These are phyloP conservation scores for Endogone sp. DNA, from an alignment of 192 early-diverging fungal genomes.

Conservation along the genomic window DNA sequence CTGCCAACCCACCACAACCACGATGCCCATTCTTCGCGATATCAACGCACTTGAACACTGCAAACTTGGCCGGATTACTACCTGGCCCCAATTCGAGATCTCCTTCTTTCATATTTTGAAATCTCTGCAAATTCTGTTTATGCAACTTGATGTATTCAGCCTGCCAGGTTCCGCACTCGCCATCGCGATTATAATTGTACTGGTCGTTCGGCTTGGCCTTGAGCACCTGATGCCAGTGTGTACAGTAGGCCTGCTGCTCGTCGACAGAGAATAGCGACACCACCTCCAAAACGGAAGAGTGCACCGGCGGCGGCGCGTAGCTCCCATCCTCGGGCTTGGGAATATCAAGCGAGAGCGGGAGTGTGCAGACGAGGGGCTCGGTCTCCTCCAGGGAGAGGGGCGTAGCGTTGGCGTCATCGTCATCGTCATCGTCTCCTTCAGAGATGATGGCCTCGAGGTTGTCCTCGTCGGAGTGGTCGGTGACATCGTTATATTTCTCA, in stretches of 20 bases:
- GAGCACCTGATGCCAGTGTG: conserved; percentile 10
- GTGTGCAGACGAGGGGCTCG: conserved; percentile 4
- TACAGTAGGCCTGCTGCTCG: conserved; percentile 19
- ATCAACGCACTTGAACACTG: conserved; percentile 33
- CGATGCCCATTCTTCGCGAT: conserved; percentile 25
- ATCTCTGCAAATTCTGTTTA: conserved; percentile 12
- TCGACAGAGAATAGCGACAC: conserved; percentile 1
- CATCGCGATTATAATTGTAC: conserved; percentile 12
- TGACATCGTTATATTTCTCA: not conserved
- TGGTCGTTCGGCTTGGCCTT: not conserved
- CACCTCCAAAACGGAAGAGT: conserved; percentile 10
- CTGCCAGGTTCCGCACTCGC: conserved; percentile 40
- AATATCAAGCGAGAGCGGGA: conserved; percentile 11
- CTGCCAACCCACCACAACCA: conserved; percentile 43
- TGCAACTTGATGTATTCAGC: conserved; percentile 32
- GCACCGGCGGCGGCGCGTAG: conserved; percentile 23
- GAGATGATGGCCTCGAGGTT: not conserved
- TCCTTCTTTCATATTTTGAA: conserved; percentile 18
- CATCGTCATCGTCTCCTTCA: not conserved
- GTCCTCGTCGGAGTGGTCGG: not conserved
- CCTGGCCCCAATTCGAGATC: conserved; percentile 10
- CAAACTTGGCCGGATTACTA: conserved; percentile 20
- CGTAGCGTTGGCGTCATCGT: too few relatives aligned
- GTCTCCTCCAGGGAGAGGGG: not conserved
- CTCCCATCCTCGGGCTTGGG: conserved; percentile 18